Evolutionary conservation across 805 yeast genomes (phyloP), one percentile per base, ranked within the genome.

Genomic region (Suhomyces sp.): DNA sequence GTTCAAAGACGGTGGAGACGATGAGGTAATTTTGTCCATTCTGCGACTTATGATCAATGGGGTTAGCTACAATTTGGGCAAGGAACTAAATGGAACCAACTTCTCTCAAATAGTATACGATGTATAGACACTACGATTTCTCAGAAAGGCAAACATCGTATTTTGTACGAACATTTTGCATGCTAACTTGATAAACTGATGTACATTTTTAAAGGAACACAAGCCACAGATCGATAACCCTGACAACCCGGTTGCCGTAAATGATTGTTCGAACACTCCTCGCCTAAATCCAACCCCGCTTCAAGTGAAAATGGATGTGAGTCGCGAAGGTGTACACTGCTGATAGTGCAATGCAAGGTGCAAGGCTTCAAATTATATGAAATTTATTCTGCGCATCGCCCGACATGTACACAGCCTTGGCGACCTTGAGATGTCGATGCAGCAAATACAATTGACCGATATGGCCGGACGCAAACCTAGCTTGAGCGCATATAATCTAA

Each of bases 51-150:
- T 62, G 29, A 44, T 73, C n/a, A 69, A 66, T 47, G 77, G 77
- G 7, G 57, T 73, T 17, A 61, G 61, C 51, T 73, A 68, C 53
- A 59, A 53, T 22, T 61, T 73, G 25, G 76, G 71, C 53, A 63
- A 63, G 45, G 78, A 74, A 53, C 48, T 63, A 39, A 74, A 74
- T 52, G 78, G 78, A 6, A 74, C 78, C 13, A 68, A 69, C 43
- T 73, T 60, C 53, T 69, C 62, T 46, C 56, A 57, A n/a, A 62
- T 65, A 51, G 62, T 63, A 4, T 66, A 58, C 50, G 72, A 67
- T 49, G 49, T 27, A 43, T 37, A 37, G 41, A 9, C 21, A 4
- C 3, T 37, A 12, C 29, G 22, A 41, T 41, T 3, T 17, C 9
- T 39, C n/a, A 41, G 21, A 12, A 22, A 13, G 44, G 12, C 44